Evolutionary conservation across 306 rosid species (phyloP).

Genomic region (Casuarina equisetifolia): DNA sequence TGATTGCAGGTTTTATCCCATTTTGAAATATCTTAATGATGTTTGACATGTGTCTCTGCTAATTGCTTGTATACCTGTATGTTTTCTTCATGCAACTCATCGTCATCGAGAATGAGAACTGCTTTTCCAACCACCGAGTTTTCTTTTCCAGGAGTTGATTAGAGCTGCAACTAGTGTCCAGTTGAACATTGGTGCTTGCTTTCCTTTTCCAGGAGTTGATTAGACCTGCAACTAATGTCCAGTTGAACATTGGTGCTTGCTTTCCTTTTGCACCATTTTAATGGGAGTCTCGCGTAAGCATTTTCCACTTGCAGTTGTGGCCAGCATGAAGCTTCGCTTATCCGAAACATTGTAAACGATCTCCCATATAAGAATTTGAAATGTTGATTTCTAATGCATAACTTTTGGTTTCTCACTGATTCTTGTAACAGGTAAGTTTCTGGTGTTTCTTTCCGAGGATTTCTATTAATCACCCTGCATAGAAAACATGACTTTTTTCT

Average conservation of each 20-base stretch:
- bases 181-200: background rate
- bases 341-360: no score
- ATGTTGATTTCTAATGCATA: background rate
- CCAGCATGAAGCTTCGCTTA: background rate
- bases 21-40: background rate
- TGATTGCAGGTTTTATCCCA: background rate
- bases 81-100: conserved; percentile 1
- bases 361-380: background rate
- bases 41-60: background rate
- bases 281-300: background rate
- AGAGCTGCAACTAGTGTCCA: background rate
- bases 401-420: background rate
- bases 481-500: no score
- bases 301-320: conserved; percentile 3
- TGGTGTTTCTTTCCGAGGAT: background rate
- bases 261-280: background rate
- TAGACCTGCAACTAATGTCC: background rate
- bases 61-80: background rate
- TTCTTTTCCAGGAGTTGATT: background rate
- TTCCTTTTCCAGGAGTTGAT: background rate
- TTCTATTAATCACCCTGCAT: no score
- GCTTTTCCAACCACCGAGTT: background rate
- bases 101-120: background rate
- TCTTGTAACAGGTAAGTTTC: background rate
- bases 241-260: background rate